Base-by-base conservation (phyloP, 176 grass and related monocot genomes). In the Musa itinerans region DNA sequence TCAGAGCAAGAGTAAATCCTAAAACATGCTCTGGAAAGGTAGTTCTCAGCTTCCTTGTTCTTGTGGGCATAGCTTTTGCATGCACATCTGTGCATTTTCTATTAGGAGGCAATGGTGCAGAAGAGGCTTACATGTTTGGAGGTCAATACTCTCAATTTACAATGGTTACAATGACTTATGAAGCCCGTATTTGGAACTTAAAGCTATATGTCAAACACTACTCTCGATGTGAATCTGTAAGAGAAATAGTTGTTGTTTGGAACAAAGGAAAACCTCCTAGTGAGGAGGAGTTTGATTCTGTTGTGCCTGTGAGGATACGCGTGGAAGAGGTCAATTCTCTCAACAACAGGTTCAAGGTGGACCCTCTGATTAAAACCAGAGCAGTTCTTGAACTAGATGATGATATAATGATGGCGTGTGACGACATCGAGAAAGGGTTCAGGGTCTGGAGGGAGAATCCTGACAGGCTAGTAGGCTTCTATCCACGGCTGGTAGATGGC, bases 341-440 rank as follows among this genome's bases (percentile, higher is more conserved):
- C 5, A 99, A 99, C 78, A 99, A 99, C 66, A 77, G 95, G 27
- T 99, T 99, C 65, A 91, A 83, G 74, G 76, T 85, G 51, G 95
- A 99, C 20, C 86, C 90, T 76, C 79, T 91, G 75, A 99, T 99
- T 83, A 99, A 91, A 69, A 99, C 95, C 48, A 78, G 84, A 15
- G 90, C 95, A 26, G 90, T 94, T 80, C 74, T 99, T 78, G 95
- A 99, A 71, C 80, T 99, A 66, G 95, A 99, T 52, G 95, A 99
- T 78, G 95, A 99, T 64, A 99, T 99, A 79, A 87, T 99, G 95
- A 99, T 99, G 95, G 89, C 95, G 13, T 99, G 95, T 80, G 91
- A 86, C 80, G 95, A 99, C 56, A 52, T 99, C 2, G 95, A 99
- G 80, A 99, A 99, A 82, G 95, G 95, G 17, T 99, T 99, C 62